Percentiles rank a stretch among this genome's conserved stretches.
phyloP scores from a whole-genome alignment of 257 asterid genomes.

The Coffea canephora region DNA sequence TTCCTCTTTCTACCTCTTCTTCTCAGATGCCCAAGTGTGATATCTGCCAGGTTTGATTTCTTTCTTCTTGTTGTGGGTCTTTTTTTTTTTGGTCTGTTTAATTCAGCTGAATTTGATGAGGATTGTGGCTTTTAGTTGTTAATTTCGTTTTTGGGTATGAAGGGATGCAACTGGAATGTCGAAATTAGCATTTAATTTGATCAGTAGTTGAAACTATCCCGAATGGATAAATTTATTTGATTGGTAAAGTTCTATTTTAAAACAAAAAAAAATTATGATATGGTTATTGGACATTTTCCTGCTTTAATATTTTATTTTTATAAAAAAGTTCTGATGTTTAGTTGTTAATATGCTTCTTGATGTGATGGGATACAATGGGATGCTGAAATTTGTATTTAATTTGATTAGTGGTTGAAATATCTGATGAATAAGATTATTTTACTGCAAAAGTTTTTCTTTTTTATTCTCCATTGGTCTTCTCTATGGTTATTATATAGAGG shows the following conservation, averaged over 20 bases:
- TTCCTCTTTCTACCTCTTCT: slow-evolving; percentile 53
- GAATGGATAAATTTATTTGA: not conserved
- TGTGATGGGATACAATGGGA: not conserved
- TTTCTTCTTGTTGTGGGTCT: not conserved
- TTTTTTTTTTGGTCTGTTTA: not conserved
- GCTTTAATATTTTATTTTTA: not conserved
- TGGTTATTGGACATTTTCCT: not conserved
- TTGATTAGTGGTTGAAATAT: not conserved
- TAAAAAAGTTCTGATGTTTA: not conserved
- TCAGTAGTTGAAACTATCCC: not conserved
- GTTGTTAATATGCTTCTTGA: not conserved
- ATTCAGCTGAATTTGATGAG: not conserved
- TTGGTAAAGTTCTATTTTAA: not conserved
- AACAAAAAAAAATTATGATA: not conserved
- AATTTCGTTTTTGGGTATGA: not conserved
- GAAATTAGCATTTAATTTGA: not conserved
- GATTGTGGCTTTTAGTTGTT: not conserved
- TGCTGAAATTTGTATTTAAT: not conserved
- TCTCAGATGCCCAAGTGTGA: slow-evolving; percentile 81
- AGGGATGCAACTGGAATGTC: not conserved
- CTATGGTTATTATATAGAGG: not conserved
- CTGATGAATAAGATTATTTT: not conserved
- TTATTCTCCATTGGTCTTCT: not conserved
- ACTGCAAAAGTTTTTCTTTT: not conserved
- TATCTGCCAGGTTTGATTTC: slow-evolving; percentile 64